Evolutionary conservation across 2,329 filamentous ascomycete species (phyloP).

Genomic region (Anisogramma anomala): DNA sequence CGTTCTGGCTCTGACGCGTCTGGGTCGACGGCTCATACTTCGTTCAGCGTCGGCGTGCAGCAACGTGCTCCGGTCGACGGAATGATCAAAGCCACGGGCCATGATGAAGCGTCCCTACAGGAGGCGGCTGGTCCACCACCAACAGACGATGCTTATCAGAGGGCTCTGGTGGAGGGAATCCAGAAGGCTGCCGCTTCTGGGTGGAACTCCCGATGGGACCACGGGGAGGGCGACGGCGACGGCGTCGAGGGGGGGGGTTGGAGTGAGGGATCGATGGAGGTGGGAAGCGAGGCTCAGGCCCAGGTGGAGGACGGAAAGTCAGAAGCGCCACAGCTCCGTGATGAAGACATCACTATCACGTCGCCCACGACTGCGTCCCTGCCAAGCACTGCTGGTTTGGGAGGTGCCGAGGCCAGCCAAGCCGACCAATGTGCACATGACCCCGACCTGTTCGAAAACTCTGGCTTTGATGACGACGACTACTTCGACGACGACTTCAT

Average conservation of each 20-base stretch:
- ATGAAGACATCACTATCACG: constrained; percentile 24
- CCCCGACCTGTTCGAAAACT: background rate
- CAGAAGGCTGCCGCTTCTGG: constrained; percentile 65
- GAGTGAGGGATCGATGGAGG: background rate
- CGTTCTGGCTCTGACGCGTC: constrained; percentile 35
- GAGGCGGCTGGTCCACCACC: no score
- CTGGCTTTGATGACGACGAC: constrained; percentile 46
- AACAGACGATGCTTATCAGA: constrained; percentile 52
- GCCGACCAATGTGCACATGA: constrained; percentile 55
- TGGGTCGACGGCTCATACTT: constrained; percentile 43
- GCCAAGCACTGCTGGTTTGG: constrained; percentile 20
- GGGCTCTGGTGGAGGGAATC: constrained; percentile 71
- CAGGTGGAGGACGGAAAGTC: background rate
- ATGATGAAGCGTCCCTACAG: no score
- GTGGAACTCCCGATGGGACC: constrained; percentile 27
- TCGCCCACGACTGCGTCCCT: constrained; percentile 22
- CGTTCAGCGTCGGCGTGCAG: constrained; percentile 28
- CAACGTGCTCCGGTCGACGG: constrained; percentile 16
- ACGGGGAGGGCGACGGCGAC: constrained; percentile 47
- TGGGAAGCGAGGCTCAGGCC: background rate
- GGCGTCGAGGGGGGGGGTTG: no score
- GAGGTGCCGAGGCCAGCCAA: constrained; percentile 15
- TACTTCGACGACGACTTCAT: constrained; percentile 84
- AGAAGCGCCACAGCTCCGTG: constrained; percentile 28
- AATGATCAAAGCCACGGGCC: no score